These are phyloP conservation scores for Hanseniaspora gamundiae DNA, from an alignment of 1,139 yeast species.

Conservation along the genomic window DNA sequence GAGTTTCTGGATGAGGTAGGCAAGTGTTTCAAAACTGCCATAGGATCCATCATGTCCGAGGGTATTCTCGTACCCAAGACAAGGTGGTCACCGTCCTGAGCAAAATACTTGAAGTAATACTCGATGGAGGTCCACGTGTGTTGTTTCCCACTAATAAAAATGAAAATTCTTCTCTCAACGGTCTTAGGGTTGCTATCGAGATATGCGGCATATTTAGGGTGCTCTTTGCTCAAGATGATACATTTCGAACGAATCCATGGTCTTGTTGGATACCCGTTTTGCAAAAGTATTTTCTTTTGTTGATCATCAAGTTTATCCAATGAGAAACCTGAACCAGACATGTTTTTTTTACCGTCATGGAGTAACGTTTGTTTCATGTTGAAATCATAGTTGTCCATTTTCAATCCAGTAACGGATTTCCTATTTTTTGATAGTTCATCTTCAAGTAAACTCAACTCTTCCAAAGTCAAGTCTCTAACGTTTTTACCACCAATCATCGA, in stretches of 20 bases:
- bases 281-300: conserved; percentile 4
- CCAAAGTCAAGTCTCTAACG: conserved; percentile 51
- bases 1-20: conserved; percentile 9
- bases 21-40: conserved; percentile 13
- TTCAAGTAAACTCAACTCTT: conserved; percentile 50
- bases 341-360: not conserved
- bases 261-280: conserved; percentile 34
- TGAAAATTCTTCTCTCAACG: conserved; percentile 35
- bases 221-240: conserved; percentile 35
- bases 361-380: conserved; percentile 4
- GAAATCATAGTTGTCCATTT: conserved; percentile 24
- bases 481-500: conserved; percentile 34
- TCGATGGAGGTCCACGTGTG: conserved; percentile 69
- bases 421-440: conserved; percentile 34
- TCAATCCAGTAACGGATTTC: conserved; percentile 14
- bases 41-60: conserved; percentile 4
- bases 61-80: conserved; percentile 37
- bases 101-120: conserved; percentile 42
- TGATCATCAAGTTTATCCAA: not conserved
- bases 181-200: conserved; percentile 20
- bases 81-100: conserved; percentile 53
- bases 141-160: conserved; percentile 48
- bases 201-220: conserved; percentile 29
- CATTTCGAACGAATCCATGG: conserved; percentile 42
- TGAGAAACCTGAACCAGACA: no score